Evolutionary conservation across 768 basidiomycete genomes (phyloP).

Genomic region (Clitopilus passeckerianus): DNA sequence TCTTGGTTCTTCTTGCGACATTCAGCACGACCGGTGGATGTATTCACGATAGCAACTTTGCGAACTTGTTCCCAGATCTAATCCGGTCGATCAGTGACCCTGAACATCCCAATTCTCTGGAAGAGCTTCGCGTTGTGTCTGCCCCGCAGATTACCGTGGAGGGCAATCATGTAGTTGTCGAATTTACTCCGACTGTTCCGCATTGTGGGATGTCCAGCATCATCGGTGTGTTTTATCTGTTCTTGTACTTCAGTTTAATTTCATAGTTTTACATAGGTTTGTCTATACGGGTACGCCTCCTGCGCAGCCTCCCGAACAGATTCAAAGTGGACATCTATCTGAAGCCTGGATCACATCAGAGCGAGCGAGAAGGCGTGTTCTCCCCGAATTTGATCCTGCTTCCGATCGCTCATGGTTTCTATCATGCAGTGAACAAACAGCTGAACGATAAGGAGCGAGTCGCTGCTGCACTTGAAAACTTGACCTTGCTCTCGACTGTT

Average conservation of each 20-base stretch:
- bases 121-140: conserved; percentile 94
- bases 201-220: conserved; percentile 97
- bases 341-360: conserved; percentile 94
- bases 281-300: conserved; percentile 89
- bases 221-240: conserved; percentile 56
- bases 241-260: not conserved
- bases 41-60: conserved; percentile 1
- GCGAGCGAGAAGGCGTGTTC: conserved; percentile 76
- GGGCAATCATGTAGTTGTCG: conserved; percentile 71
- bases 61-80: conserved; percentile 51
- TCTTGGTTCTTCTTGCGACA: not conserved
- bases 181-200: conserved; percentile 96
- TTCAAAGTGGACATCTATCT: conserved; percentile 94
- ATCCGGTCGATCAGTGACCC: conserved; percentile 92
- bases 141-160: conserved; percentile 67
- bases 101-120: conserved; percentile 90
- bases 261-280: conserved; percentile 49
- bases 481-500: conserved; percentile 77
- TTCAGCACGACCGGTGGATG: not conserved
- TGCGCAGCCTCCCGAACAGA: conserved; percentile 84
- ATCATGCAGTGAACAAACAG: conserved; percentile 84
- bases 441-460: conserved; percentile 99
- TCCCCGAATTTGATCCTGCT: not conserved
- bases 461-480: conserved; percentile 94
- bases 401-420: not conserved